Conservation (phyloP, 441 rosid species). For the Pelargonium myrrhifolium region DNA sequence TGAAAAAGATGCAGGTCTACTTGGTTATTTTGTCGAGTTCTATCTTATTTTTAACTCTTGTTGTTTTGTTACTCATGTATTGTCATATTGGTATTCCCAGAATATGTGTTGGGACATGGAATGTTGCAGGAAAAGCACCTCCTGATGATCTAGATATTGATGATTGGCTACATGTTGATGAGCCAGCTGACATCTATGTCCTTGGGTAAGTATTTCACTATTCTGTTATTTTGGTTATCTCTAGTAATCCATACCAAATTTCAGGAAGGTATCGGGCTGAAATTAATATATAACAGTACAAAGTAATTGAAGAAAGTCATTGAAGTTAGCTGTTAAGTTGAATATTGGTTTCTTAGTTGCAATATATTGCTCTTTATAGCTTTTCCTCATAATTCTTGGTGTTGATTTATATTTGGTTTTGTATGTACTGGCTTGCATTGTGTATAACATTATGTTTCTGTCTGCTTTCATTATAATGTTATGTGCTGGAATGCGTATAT, state of each 20-base stretch:
- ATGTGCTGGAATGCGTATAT: background rate
- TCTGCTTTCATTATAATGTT: background rate
- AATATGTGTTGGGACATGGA: slow-evolving; percentile 82
- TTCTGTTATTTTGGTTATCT: slow-evolving; percentile 9
- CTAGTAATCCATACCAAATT: background rate
- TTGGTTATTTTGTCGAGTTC: slow-evolving; percentile 3
- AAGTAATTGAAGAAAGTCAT: background rate
- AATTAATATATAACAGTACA: no score
- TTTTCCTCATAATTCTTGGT: background rate
- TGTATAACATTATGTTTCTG: background rate
- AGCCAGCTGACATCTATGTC: slow-evolving; percentile 89
- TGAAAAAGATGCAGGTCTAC: slow-evolving; percentile 12
- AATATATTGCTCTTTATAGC: slow-evolving; percentile 2
- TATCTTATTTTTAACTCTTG: background rate
- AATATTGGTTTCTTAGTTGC: background rate
- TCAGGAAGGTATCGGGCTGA: no score
- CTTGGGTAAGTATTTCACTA: slow-evolving; percentile 51
- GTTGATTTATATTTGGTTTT: background rate
- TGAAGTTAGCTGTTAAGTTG: background rate
- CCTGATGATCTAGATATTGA: slow-evolving; percentile 81
- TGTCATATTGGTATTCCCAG: slow-evolving; percentile 27
- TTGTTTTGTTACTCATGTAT: background rate
- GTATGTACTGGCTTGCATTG: background rate
- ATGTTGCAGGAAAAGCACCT: slow-evolving; percentile 82
- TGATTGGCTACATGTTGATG: slow-evolving; percentile 68